Conservation (phyloP, 805 yeast genomes). For the Metschnikowia corniflorae region DNA sequence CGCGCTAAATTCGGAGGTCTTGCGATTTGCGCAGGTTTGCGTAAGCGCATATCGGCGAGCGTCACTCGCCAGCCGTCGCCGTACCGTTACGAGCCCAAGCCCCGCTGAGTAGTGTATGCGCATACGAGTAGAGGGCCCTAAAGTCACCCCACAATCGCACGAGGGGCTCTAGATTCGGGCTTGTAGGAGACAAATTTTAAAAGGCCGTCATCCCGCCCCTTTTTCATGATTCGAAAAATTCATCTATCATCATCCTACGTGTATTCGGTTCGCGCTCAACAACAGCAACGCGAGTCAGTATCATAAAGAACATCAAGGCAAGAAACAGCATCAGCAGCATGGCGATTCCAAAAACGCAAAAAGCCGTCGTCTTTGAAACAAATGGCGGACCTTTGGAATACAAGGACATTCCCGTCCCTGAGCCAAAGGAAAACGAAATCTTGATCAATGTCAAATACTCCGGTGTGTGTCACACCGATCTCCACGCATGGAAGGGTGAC, state of each 20-base stretch:
- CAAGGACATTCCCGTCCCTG: slow-evolving; percentile 40
- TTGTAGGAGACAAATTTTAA: too few relatives aligned
- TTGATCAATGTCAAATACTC: slow-evolving; percentile 44
- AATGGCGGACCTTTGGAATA: slow-evolving; percentile 41
- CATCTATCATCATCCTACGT: too few relatives aligned
- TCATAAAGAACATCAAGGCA: slow-evolving; percentile 5
- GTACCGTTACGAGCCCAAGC: too few relatives aligned
- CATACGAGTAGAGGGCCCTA: not conserved
- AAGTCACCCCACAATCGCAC: slow-evolving; percentile 6
- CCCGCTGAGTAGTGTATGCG: too few relatives aligned
- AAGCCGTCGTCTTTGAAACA: slow-evolving; percentile 41
- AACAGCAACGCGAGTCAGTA: slow-evolving; percentile 1
- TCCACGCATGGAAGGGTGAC: slow-evolving; percentile 48
- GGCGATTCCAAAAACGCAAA: slow-evolving; percentile 38
- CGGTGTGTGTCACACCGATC: slow-evolving; percentile 46
- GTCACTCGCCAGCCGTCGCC: too few relatives aligned
- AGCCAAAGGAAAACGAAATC: slow-evolving; percentile 38
- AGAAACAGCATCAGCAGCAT: slow-evolving; percentile 11
- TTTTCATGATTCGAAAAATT: too few relatives aligned
- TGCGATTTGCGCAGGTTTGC: too few relatives aligned
- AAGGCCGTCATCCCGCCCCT: too few relatives aligned
- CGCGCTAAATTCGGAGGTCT: too few relatives aligned
- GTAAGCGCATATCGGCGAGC: too few relatives aligned
- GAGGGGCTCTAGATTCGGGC: too few relatives aligned
- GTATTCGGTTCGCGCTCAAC: slow-evolving; percentile 6